Conservation (phyloP, 768 basidiomycete species). For the Auriculariales sp. region DNA sequence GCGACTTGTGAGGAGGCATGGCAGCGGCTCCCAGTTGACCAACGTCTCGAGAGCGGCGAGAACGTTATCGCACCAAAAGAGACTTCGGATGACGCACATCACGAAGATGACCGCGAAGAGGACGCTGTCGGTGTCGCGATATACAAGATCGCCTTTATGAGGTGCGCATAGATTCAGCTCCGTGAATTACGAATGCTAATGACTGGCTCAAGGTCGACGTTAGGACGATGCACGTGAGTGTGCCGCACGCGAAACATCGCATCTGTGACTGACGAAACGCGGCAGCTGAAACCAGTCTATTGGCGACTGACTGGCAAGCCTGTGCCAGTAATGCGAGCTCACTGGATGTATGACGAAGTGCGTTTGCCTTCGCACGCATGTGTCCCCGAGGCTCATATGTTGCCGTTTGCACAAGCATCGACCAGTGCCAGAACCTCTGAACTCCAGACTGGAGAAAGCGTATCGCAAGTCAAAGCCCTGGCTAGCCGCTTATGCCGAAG, state of each 20-base stretch:
- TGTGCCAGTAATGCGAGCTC: constrained; percentile 21
- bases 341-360: constrained; percentile 24
- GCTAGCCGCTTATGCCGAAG: constrained; percentile 21
- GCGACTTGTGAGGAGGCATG: constrained; percentile 14
- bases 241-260: too few relatives aligned
- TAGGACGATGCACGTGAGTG: constrained; percentile 11
- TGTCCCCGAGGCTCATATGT: not conserved
- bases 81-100: constrained; percentile 1
- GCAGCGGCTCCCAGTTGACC: constrained; percentile 9
- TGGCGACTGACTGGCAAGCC: constrained; percentile 22
- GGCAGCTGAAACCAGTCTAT: constrained; percentile 21
- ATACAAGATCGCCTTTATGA: constrained; percentile 14
- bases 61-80: not conserved
- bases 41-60: constrained; percentile 1
- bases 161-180: too few relatives aligned
- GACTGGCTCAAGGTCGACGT: too few relatives aligned
- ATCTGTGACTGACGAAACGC: not conserved
- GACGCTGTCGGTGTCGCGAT: constrained; percentile 12
- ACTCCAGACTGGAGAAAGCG: constrained; percentile 22
- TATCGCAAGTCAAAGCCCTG: constrained; percentile 22
- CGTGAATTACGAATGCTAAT: too few relatives aligned
- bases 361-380: not conserved
- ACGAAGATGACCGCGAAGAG: constrained; percentile 9
- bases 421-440: constrained; percentile 22
- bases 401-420: constrained; percentile 10